Conservation (phyloP, 305 asterid genomes). For the Coffea humblotiana region DNA sequence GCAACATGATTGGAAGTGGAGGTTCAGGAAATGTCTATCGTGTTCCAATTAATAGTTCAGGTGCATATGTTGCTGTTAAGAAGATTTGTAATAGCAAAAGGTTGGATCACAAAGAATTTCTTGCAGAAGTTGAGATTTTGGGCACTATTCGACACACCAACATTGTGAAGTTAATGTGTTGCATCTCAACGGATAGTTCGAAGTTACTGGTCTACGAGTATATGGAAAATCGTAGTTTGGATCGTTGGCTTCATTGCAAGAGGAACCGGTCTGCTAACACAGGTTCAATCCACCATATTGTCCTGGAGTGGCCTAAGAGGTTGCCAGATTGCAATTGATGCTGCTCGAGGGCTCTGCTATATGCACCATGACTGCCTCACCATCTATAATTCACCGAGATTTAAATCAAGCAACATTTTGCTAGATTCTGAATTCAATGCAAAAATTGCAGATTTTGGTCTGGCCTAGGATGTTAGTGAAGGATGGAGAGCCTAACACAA, state of each 20-base stretch:
- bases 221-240: constrained; percentile 76
- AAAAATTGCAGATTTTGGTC: constrained; percentile 43
- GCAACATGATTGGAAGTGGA: constrained; percentile 68
- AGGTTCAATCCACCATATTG: constrained; percentile 41
- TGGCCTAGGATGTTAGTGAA: constrained; percentile 48
- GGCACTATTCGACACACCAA: constrained; percentile 72
- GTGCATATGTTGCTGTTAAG: constrained; percentile 72
- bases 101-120: constrained; percentile 62
- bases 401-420: constrained; percentile 38
- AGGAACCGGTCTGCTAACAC: constrained; percentile 25
- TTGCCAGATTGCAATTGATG: constrained; percentile 34
- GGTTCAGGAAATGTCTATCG: constrained; percentile 84
- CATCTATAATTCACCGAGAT: constrained; percentile 37
- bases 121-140: constrained; percentile 71
- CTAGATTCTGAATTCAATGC: constrained; percentile 34
- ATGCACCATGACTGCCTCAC: constrained; percentile 40
- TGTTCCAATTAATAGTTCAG: constrained; percentile 46
- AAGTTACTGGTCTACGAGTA: constrained; percentile 76
- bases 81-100: constrained; percentile 52
- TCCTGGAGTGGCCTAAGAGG: constrained; percentile 72
- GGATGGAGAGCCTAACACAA: constrained; percentile 65
- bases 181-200: constrained; percentile 58
- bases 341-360: constrained; percentile 36
- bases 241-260: constrained; percentile 69
- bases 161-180: constrained; percentile 78